A percentile compares a stretch with the other conserved stretches of the same genome.
Evolutionary conservation across 257 asterid species (phyloP).

Genomic region (Lithospermum erythrorhizon): DNA sequence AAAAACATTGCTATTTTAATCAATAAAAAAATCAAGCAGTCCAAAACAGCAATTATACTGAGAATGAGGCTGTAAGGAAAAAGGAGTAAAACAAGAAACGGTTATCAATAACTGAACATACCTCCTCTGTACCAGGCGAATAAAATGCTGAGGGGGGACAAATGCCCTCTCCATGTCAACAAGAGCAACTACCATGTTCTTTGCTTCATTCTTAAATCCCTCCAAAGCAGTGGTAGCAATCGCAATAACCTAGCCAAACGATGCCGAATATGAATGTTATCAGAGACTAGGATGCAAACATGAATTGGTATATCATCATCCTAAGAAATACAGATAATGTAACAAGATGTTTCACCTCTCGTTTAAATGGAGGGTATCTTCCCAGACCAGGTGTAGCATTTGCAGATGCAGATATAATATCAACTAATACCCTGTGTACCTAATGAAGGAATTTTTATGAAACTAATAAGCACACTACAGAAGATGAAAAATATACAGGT

Average conservation of each 20-base stretch:
- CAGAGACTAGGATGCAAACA: neutral
- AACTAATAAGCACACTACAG: conserved; percentile 5
- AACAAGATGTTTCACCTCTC: conserved; percentile 46
- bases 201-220: conserved; percentile 82
- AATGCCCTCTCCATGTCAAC: conserved; percentile 98
- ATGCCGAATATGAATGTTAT: neutral
- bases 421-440: conserved; percentile 94
- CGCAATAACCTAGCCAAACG: conserved; percentile 47
- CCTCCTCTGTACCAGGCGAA: conserved; percentile 94
- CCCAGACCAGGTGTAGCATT: conserved; percentile 98
- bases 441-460: conserved; percentile 12
- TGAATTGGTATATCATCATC: neutral
- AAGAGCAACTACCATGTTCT: conserved; percentile 92
- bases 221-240: conserved; percentile 88
- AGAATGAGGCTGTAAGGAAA: neutral
- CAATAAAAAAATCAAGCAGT: no score
- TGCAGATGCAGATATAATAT: conserved; percentile 84
- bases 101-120: conserved; percentile 16
- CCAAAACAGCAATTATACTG: no score
- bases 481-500: neutral
- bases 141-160: conserved; percentile 97
- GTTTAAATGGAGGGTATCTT: conserved; percentile 93
- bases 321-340: neutral
- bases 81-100: neutral
- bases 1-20: no score